phyloP scores from a whole-genome alignment of 805 yeast species.

The Peterozyma toletana region DNA sequence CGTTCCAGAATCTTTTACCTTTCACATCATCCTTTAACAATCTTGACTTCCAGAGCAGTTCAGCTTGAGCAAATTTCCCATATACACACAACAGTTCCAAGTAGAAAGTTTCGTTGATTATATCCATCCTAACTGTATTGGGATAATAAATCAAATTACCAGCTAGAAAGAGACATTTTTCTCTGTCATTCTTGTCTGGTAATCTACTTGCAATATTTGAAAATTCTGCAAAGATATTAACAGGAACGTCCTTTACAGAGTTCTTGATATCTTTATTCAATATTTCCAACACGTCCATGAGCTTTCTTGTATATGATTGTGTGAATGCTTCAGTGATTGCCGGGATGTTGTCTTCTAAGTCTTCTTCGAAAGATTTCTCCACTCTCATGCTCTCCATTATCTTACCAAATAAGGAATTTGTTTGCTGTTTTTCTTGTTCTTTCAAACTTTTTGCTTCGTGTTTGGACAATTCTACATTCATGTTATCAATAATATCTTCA shows the following conservation, averaged over 20 bases:
- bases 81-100: constrained; percentile 34
- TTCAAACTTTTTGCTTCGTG: neutral
- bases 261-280: constrained; percentile 4
- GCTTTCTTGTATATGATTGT: constrained; percentile 2
- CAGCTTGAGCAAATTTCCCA: constrained; percentile 27
- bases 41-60: constrained; percentile 26
- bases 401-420: neutral
- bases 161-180: constrained; percentile 26
- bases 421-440: neutral
- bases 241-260: constrained; percentile 15
- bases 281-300: constrained; percentile 3
- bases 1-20: constrained; percentile 45
- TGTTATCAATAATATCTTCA: neutral
- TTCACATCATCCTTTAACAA: constrained; percentile 23
- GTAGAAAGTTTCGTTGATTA: constrained; percentile 42
- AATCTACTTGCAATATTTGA: constrained; percentile 34
- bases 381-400: neutral
- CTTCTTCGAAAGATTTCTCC: neutral
- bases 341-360: neutral
- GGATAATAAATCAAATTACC: constrained; percentile 36
- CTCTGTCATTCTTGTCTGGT: constrained; percentile 21
- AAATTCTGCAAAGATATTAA: constrained; percentile 26
- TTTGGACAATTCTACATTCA: neutral
- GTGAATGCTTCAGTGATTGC: constrained; percentile 1
- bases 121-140: constrained; percentile 38